Evolutionary conservation across 306 rosid species (phyloP), one percentile per base, ranked within the genome.

Genomic region (Trifolium dubium): DNA sequence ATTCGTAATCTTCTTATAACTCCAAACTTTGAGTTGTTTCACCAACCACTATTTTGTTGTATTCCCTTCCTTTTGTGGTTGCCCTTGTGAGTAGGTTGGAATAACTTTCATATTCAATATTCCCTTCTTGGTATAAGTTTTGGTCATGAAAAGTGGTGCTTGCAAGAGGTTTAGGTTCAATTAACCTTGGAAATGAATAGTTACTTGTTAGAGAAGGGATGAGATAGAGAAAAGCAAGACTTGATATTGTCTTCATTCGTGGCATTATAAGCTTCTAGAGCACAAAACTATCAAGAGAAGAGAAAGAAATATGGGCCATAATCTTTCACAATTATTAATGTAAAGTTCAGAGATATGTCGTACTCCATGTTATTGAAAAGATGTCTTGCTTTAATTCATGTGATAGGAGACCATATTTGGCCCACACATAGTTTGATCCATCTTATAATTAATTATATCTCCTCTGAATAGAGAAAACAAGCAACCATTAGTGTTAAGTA

Each of bases 311-410:
- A 11, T 79, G 87, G 95, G 81, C 96, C 96, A 81, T 87, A 46
- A 75, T 66, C 79, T 66, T 81, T 76, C 83, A 79, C 78, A 90
- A 89, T 84, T 72, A 84, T 86, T 86, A 75, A 2, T 60, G 71
- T 55, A 49, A 65, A 55, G 89, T 86, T 64, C 0, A 76, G 79
- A 66, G 80, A 86, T 54, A 64, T 77, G 73, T 71, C 80, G 59
- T 70, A 76, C 79, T 69, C 78, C 89, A 86, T 89, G 90, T 81
- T 85, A 87, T 76, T 84, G 85, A 84, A 80, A 84, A 70, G 80
- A 83, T 72, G 72, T 49, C 51, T 82, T 46, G 86, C 87, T 82
- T 79, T 82, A 77, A 63, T 81, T 74, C 89, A 87, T 84, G 94
- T 85, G 92, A 83, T 47, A 64, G 29, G n/a, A 68, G 84, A 85